Evolutionary conservation across 83 land plant genomes (phyloP), one percentile per base, ranked within the genome.

Genomic region (Larix sibirica): DNA sequence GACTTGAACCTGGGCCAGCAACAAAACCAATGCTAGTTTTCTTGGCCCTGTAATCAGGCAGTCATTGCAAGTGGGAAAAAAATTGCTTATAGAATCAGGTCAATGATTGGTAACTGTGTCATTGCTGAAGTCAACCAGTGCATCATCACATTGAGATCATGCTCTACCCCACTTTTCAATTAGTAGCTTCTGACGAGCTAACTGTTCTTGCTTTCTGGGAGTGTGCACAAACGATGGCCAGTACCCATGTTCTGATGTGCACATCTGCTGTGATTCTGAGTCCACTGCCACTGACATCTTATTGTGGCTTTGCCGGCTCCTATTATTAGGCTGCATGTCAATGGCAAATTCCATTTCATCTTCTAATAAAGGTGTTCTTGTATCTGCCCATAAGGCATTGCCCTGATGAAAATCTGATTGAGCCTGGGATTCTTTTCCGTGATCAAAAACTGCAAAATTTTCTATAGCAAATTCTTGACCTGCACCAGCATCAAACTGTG

Each of bases 151-250:
- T 40, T 73, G 6, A 23, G 56, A 73, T 73, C 56, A 73, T 42
- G 77, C 77, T 73, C 24, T 73, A 73, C 77, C 77, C 77, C 77
- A 73, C 56, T 73, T 73, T 73, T 73, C 77, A 10, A 73, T 73
- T 18, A 73, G 77, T 40, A 73, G 56, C 54, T 73, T 44, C 77
- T 73, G 77, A 42, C 4, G 77, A 20, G 77, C 44, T 73, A 38
- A n/a, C 77, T 73, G 77, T 42, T 73, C 77, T 42, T 73, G 77
- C 56, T 73, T 70, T 17, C 9, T 73, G n/a, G 77, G 20, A 42
- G 77, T 42, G 77, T 44, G 42, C 10, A 73, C 77, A 73, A 73
- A 73, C 20, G 77, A 73, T 73, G 77, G 77, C 77, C 77, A 73
- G 44, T 73, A 73, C 8, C 77, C 77, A 73, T 73, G 50, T n/a